Conservation (phyloP, 2,329 filamentous ascomycete genomes). For the Colletotrichum acutatum region DNA sequence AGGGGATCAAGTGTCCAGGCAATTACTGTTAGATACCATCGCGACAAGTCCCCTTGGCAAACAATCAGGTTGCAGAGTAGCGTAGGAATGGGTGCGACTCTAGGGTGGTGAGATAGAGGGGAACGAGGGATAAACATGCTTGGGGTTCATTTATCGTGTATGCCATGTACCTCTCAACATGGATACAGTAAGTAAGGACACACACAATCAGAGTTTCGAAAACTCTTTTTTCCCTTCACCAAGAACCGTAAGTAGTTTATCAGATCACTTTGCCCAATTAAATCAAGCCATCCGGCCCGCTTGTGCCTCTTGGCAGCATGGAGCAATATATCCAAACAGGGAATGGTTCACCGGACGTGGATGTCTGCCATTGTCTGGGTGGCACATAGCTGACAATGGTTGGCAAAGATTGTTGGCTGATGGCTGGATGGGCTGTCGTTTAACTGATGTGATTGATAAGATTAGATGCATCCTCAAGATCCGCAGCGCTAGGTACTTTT, state of each 20-base stretch:
- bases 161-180: too few species aligned
- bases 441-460: conserved; percentile 35
- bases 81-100: not conserved
- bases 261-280: conserved; percentile 24
- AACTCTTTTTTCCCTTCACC: not conserved
- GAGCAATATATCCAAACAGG: conserved; percentile 9
- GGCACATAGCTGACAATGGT: too few species aligned
- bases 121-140: not conserved
- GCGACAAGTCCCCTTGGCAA: conserved; percentile 18
- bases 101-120: not conserved
- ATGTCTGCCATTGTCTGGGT: not conserved
- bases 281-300: not conserved
- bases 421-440: not conserved
- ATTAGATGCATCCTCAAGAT: conserved; percentile 31
- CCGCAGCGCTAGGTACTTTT: not conserved
- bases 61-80: conserved; percentile 2
- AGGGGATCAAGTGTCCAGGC: not conserved
- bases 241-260: conserved; percentile 7
- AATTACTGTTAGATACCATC: not conserved
- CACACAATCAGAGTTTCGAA: not conserved
- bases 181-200: too few species aligned
- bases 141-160: too few species aligned
- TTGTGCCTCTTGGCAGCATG: conserved; percentile 21
- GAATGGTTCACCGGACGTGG: conserved; percentile 1
- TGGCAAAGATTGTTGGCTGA: not conserved